Evolutionary conservation across 192 early-diverging fungal species (phyloP).

Genomic region (Coemansia sp.): DNA sequence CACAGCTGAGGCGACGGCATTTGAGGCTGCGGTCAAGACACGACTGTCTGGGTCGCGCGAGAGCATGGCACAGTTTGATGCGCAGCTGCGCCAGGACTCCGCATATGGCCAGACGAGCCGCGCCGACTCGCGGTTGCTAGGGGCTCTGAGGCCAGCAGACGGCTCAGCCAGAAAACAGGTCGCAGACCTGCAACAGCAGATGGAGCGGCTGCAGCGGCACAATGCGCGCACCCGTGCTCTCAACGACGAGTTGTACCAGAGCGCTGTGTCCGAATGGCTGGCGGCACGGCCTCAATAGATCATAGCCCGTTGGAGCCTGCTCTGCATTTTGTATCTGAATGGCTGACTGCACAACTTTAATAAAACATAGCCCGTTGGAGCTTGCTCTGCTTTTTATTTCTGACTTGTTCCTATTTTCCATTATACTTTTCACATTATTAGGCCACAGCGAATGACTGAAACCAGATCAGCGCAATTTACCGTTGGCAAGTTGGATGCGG

Average conservation of each 20-base stretch:
- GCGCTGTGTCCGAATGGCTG: constrained; percentile 48
- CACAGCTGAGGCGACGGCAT: constrained; percentile 10
- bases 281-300: constrained; percentile 8
- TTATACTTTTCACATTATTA: not conserved
- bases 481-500: constrained; percentile 92
- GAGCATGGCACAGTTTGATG: constrained; percentile 35
- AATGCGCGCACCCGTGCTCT: constrained; percentile 42
- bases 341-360: no score
- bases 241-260: constrained; percentile 56
- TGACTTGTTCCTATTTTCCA: constrained; percentile 1
- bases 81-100: constrained; percentile 2
- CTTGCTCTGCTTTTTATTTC: not conserved
- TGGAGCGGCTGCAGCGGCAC: constrained; percentile 44
- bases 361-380: no score
- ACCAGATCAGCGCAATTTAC: constrained; percentile 65
- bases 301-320: no score
- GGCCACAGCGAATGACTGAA: constrained; percentile 24
- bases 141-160: constrained; percentile 12
- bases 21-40: constrained; percentile 30
- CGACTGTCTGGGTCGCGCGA: constrained; percentile 13
- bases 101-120: constrained; percentile 31
- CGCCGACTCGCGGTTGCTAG: constrained; percentile 16
- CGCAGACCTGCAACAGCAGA: constrained; percentile 33
- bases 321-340: no score
- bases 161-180: constrained; percentile 33